Evolutionary conservation across 2,329 filamentous ascomycete genomes (phyloP).

Genomic region (Paracoccidioides brasiliensis): DNA sequence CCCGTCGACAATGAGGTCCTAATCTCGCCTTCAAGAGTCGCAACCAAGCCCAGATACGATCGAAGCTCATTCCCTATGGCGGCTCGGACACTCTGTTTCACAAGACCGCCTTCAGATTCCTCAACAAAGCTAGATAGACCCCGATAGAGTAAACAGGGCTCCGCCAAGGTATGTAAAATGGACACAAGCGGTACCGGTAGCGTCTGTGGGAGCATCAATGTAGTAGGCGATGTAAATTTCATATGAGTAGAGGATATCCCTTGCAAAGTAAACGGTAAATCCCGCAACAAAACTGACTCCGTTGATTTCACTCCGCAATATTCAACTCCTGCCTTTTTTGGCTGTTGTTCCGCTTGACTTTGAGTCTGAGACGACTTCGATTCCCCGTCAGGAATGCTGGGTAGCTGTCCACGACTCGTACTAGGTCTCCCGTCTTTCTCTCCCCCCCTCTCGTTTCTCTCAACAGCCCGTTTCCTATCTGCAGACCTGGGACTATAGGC

Average conservation of each 20-base stretch:
- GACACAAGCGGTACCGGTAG: conserved; percentile 76
- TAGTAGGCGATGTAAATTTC: conserved; percentile 55
- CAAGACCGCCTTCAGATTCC: conserved; percentile 65
- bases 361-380: conserved; percentile 6
- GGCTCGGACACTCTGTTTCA: conserved; percentile 81
- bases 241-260: conserved; percentile 80
- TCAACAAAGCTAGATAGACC: conserved; percentile 71
- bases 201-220: conserved; percentile 61
- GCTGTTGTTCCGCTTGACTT: conserved; percentile 9
- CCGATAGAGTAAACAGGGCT: conserved; percentile 85
- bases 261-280: conserved; percentile 85
- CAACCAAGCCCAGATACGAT: conserved; percentile 80
- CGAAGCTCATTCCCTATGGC: conserved; percentile 75
- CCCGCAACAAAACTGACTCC: conserved; percentile 56
- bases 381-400: background rate
- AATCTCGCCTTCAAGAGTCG: conserved; percentile 85
- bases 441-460: conserved; percentile 11
- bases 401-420: background rate
- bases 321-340: conserved; percentile 5
- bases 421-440: conserved; percentile 10
- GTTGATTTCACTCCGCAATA: conserved; percentile 4
- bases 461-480: background rate
- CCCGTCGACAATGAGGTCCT: conserved; percentile 63
- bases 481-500: conserved; percentile 5
- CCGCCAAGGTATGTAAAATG: conserved; percentile 75